phyloP scores from a whole-genome alignment of 2,329 filamentous ascomycete genomes.

The Juglanconis sp. region DNA sequence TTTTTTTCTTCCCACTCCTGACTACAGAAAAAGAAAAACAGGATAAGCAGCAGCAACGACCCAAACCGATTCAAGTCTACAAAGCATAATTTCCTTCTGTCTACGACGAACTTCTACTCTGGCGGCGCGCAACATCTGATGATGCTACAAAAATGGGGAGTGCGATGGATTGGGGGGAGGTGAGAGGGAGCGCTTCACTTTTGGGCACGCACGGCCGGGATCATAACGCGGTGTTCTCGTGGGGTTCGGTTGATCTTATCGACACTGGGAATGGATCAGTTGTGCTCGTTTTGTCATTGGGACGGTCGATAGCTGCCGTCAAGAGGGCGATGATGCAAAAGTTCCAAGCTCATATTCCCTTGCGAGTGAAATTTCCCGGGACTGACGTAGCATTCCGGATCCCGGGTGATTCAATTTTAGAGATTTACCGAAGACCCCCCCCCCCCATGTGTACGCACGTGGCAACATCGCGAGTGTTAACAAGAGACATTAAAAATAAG shows the following conservation, averaged over 20 bases:
- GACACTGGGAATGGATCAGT: background rate
- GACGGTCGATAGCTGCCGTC: background rate
- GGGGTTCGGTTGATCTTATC: background rate
- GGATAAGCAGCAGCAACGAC: no score
- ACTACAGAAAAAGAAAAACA: no score
- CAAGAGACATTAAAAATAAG: no score
- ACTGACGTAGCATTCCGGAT: no score
- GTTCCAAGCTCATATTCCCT: background rate
- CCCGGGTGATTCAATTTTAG: no score
- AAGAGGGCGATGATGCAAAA: background rate
- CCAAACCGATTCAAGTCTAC: no score
- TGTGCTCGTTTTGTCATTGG: background rate
- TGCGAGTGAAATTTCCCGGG: background rate
- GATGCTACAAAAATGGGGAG: background rate
- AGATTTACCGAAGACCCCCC: no score
- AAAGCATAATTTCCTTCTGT: no score
- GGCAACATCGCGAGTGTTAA: no score
- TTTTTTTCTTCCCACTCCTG: background rate
- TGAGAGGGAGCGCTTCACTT: background rate
- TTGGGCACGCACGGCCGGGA: background rate
- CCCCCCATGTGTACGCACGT: no score
- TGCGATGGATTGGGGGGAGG: background rate
- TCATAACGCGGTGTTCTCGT: background rate
- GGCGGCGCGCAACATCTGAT: no score
- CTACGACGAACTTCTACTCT: no score